Conservation (phyloP, 2,329 filamentous ascomycete species). For the Aspergillus pseudoterreus region DNA sequence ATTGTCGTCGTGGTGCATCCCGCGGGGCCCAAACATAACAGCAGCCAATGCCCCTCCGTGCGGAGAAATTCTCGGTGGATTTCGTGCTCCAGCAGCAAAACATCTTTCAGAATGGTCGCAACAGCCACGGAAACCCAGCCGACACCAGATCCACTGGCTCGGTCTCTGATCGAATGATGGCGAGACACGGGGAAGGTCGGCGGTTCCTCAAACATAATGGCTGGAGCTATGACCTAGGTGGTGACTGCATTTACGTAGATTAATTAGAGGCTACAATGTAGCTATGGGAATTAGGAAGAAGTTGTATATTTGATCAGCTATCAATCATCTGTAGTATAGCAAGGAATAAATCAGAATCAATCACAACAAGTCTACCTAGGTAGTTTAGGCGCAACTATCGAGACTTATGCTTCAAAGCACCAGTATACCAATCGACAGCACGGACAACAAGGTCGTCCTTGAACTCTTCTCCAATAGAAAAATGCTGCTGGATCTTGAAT, state of each 20-base stretch:
- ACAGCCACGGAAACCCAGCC: slow-evolving; percentile 3
- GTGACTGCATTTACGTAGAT: neutral
- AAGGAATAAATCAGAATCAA: no score
- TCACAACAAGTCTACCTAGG: no score
- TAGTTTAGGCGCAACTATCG: neutral
- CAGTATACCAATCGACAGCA: neutral
- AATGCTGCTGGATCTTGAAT: neutral
- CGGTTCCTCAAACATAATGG: neutral
- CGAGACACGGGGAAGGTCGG: slow-evolving; percentile 3
- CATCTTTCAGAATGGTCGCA: neutral
- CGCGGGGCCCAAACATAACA: neutral
- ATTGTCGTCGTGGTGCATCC: neutral
- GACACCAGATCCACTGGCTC: slow-evolving; percentile 1
- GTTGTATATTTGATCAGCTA: no score
- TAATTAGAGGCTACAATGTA: no score
- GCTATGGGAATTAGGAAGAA: no score
- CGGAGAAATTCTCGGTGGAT: slow-evolving; percentile 10
- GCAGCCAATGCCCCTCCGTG: neutral
- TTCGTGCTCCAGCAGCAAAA: neutral
- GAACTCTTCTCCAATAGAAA: neutral
- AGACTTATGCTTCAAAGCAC: neutral
- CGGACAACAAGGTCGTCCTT: neutral
- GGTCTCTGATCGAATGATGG: slow-evolving; percentile 4
- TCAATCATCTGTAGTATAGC: no score
- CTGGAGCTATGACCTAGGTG: neutral